Conservation (phyloP, 1,139 yeast species). For the Sugiyamaella novakii region DNA sequence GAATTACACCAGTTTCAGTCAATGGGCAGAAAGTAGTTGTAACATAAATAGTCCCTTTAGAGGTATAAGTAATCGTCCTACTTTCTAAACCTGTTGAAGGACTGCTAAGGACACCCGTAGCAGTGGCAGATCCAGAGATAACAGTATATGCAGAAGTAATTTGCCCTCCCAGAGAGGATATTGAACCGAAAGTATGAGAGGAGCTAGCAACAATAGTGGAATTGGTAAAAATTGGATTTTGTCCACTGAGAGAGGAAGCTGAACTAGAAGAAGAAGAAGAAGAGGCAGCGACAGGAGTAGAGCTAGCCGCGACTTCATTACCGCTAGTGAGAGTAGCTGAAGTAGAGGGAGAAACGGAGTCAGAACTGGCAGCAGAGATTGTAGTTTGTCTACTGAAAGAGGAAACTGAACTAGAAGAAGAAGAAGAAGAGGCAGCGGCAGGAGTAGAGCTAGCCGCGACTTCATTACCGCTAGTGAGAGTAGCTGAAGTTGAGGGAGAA, state of each 20-base stretch:
- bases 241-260: too few relatives aligned
- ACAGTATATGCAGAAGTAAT: conserved; percentile 5
- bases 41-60: background rate
- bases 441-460: too few relatives aligned
- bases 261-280: background rate
- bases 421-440: conserved; percentile 1
- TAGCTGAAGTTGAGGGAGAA: conserved; percentile 11
- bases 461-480: too few relatives aligned
- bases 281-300: background rate
- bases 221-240: too few relatives aligned
- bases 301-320: too few relatives aligned
- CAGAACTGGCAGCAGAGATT: conserved; percentile 9
- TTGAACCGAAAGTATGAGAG: background rate
- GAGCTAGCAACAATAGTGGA: background rate
- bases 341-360: background rate
- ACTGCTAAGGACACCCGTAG: too few relatives aligned
- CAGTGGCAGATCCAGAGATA: too few relatives aligned
- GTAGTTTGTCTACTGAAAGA: too few relatives aligned
- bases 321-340: too few relatives aligned
- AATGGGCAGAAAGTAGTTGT: background rate
- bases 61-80: conserved; percentile 8
- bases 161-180: too few relatives aligned
- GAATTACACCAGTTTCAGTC: conserved; percentile 15
- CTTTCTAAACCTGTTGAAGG: conserved; percentile 8
- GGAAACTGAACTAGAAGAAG: conserved; percentile 5